Evolutionary conservation across 2,329 filamentous ascomycete genomes (phyloP), one percentile per base, ranked within the genome.

Genomic region (Ophiosphaerella narmari): DNA sequence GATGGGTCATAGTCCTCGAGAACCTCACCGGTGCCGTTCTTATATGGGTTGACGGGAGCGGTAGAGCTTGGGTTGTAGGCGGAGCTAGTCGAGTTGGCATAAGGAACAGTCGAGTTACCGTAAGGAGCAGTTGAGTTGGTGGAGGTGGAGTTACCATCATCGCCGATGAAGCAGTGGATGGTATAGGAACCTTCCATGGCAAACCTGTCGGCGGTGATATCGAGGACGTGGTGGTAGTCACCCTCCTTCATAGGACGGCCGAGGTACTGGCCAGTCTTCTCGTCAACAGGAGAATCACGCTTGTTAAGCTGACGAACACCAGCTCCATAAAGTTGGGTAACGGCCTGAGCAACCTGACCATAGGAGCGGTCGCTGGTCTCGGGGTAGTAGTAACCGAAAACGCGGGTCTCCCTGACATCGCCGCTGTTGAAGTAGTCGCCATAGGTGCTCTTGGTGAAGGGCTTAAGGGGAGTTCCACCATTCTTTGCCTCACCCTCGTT

Each of bases 401-500:
- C 77, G 29, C 58, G 58, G 16, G 69, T 72, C 44, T 67, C 59
- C 47, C 50, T 62, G 55, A 72, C 57, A 26, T 72, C 68, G 26
- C 57, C 50, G 39, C 63, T 65, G 34, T 62, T 66, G 55, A 58
- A 68, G 68, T 87, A 89, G 1, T 78, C 78, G 39, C 67, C 67
- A 26, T 47, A 41, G 40, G 47, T 60, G 46, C 67, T 54, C 65
- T 72, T 69, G 53, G 62, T 66, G 57, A 68, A 73, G 34, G 67
- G 65, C 59, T 68, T 65, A 50, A 75, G 67, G 54, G 69, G 71
- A 67, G 85, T 84, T 46, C 77, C 75, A 1, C 77, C 74, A 57
- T 84, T 79, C 64, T 86, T 81, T 1, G 52, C 33, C 56, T 71
- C 67, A 37, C 63, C 37, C 74, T 62, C 57, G 82, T 82, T 58